phyloP scores from a whole-genome alignment of 176 grass and related monocot genomes.

The Cenchrus americanus region DNA sequence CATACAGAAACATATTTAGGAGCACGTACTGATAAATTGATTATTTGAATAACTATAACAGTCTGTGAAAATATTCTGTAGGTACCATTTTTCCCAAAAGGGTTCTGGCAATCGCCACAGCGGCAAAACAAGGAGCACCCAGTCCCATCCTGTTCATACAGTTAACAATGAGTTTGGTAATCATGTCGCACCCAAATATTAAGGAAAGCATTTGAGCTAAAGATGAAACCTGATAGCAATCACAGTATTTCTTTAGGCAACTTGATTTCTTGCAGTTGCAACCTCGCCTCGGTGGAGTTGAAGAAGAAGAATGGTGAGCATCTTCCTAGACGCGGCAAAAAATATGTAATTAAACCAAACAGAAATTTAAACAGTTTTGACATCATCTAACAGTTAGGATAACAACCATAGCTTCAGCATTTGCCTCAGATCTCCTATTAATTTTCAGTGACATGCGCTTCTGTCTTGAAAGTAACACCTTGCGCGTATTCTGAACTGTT shows the following conservation, averaged over 20 bases:
- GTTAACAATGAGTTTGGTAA: background rate
- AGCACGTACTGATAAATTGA: background rate
- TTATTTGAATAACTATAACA: background rate
- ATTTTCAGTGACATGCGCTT: constrained; percentile 61
- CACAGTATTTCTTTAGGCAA: constrained; percentile 80
- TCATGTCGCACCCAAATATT: background rate
- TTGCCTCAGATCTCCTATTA: constrained; percentile 59
- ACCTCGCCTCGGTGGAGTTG: constrained; percentile 57
- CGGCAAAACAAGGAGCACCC: constrained; percentile 66
- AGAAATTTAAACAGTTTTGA: background rate
- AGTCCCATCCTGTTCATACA: constrained; percentile 50
- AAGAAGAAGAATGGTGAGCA: constrained; percentile 59
- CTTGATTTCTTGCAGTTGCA: constrained; percentile 84
- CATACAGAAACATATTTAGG: background rate
- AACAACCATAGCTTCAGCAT: constrained; percentile 55
- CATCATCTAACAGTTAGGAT: constrained; percentile 25
- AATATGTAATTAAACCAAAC: constrained; percentile 20
- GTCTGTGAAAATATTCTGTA: background rate
- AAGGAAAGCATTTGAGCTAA: constrained; percentile 20
- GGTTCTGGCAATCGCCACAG: constrained; percentile 64
- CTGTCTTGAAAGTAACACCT: constrained; percentile 64
- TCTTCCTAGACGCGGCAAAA: constrained; percentile 50
- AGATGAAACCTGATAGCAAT: constrained; percentile 74
- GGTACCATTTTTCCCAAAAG: constrained; percentile 72
- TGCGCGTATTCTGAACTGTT: constrained; percentile 65